phyloP scores from a whole-genome alignment of 78 protist genomes.

The Neovahlkampfia damariscottae region DNA sequence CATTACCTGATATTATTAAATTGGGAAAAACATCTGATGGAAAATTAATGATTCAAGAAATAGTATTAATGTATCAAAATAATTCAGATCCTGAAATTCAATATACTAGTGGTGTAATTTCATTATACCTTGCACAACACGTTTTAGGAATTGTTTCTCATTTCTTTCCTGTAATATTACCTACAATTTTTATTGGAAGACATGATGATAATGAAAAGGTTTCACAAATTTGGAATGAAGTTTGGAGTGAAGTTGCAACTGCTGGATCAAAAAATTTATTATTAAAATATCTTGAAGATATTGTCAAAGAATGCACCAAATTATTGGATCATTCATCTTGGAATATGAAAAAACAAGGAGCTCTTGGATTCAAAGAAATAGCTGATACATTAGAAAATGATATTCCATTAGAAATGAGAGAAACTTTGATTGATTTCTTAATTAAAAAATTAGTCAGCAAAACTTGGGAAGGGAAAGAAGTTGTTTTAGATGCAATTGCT shows the following conservation, averaged over 20 bases:
- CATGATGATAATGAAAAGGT: neutral
- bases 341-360: neutral
- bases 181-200: neutral
- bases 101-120: too few species aligned
- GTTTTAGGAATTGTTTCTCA: too few species aligned
- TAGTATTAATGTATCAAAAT: too few species aligned
- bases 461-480: neutral
- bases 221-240: neutral
- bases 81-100: too few species aligned
- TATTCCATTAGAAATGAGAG: neutral
- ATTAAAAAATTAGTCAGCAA: neutral
- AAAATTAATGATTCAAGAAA: too few species aligned
- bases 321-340: neutral
- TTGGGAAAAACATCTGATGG: too few species aligned
- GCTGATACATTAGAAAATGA: neutral
- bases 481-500: neutral
- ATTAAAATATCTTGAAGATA: neutral
- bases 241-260: neutral
- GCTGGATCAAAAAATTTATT: neutral
- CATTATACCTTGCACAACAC: too few species aligned
- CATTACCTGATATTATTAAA: too few species aligned
- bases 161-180: neutral
- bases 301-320: neutral
- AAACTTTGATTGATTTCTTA: neutral
- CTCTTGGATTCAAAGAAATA: neutral